Conservation (phyloP, 768 basidiomycete species). For the Dacryopinax spathularia region DNA sequence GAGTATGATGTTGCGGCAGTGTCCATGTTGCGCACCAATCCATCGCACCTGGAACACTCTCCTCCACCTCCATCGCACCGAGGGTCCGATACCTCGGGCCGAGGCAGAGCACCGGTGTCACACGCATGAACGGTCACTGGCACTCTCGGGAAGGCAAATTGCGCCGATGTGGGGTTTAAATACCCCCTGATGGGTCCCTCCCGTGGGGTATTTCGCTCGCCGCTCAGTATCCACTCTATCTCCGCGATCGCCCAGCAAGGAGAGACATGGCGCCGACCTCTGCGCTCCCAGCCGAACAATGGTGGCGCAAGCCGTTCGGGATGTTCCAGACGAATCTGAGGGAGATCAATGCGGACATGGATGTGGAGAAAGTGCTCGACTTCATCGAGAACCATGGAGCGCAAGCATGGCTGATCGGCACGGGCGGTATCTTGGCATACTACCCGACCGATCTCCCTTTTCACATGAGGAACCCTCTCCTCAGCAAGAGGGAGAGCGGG, state of each 20-base stretch:
- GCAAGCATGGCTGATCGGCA: conserved; percentile 2
- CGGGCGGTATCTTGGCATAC: neutral
- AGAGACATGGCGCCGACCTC: neutral
- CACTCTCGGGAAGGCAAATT: neutral
- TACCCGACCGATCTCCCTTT: neutral
- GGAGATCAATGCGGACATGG: neutral
- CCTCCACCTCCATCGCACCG: conserved; percentile 4
- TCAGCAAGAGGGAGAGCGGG: neutral
- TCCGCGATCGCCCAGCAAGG: neutral
- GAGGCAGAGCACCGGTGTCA: neutral
- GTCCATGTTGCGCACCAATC: no score
- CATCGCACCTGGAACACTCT: no score
- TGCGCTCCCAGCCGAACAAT: neutral
- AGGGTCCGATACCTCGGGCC: conserved; percentile 2
- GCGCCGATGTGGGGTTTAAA: neutral
- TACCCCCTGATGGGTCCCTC: no score
- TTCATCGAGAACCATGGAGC: neutral
- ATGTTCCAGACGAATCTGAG: neutral
- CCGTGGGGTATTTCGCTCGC: neutral
- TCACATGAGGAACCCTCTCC: neutral
- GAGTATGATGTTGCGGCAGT: no score
- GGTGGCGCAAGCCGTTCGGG: conserved; percentile 3
- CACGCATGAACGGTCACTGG: neutral
- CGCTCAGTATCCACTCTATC: neutral
- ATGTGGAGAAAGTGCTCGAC: neutral